Evolutionary conservation across 1,284 basidiomycete species (phyloP).

Genomic region (Heterobasidion annosum): DNA sequence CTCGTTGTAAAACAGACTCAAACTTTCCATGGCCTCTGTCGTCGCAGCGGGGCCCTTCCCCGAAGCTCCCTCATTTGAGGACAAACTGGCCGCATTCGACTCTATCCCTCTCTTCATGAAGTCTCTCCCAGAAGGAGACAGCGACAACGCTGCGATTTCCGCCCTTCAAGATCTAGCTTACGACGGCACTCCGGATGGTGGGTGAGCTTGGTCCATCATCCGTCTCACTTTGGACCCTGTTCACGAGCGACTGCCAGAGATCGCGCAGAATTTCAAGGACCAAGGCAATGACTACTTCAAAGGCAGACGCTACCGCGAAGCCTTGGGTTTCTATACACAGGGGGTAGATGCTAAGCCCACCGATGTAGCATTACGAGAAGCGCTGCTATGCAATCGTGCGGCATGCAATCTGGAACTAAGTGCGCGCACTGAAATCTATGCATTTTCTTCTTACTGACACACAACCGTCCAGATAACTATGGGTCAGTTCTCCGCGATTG

Average conservation of each 20-base stretch:
- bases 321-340: constrained; percentile 84
- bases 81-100: constrained; percentile 44
- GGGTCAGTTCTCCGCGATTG: constrained; percentile 81
- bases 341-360: constrained; percentile 79
- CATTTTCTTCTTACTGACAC: not conserved
- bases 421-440: constrained; percentile 18
- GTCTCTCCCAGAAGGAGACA: constrained; percentile 55
- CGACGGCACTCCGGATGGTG: constrained; percentile 92
- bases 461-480: constrained; percentile 57
- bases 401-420: constrained; percentile 88
- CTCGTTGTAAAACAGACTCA: no score
- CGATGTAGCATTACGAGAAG: constrained; percentile 53
- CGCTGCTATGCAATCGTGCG: constrained; percentile 82
- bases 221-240: not conserved
- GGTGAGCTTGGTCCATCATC: constrained; percentile 22
- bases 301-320: constrained; percentile 81
- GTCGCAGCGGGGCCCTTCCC: not conserved
- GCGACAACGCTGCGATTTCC: constrained; percentile 60
- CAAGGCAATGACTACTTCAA: constrained; percentile 95
- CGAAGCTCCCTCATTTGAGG: constrained; percentile 15
- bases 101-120: constrained; percentile 88
- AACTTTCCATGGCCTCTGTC: not conserved
- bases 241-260: constrained; percentile 44
- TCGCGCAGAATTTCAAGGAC: constrained; percentile 88
- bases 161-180: constrained; percentile 83